These are phyloP conservation scores for Hypoxylon rickii DNA, from an alignment of 495 filamentous ascomycete species.

Conservation along the genomic window DNA sequence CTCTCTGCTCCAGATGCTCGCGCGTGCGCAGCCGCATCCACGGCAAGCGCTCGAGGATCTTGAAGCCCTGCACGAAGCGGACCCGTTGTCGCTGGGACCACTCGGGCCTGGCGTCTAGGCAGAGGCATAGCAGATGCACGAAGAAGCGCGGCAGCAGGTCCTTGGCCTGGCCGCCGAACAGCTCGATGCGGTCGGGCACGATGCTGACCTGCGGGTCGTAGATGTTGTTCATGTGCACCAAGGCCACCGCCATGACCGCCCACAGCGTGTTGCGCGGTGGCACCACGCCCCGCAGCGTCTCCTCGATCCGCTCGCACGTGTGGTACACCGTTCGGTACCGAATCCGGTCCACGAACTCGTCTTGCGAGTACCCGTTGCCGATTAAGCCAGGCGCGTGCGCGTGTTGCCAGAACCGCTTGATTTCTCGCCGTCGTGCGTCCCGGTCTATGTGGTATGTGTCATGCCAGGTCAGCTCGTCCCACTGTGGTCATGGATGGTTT, in stretches of 20 bases:
- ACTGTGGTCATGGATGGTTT: slow-evolving; percentile 6
- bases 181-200: slow-evolving; percentile 26
- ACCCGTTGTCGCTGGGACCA: background rate
- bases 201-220: slow-evolving; percentile 28
- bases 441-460: slow-evolving; percentile 22
- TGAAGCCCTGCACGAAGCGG: slow-evolving; percentile 10
- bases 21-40: slow-evolving; percentile 14
- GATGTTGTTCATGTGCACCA: slow-evolving; percentile 29
- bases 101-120: slow-evolving; percentile 6
- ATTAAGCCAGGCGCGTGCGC: background rate
- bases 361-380: background rate
- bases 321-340: slow-evolving; percentile 29
- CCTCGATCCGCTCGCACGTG: slow-evolving; percentile 16
- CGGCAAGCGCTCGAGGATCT: slow-evolving; percentile 9
- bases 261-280: slow-evolving; percentile 24
- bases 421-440: slow-evolving; percentile 8
- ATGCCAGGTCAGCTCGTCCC: slow-evolving; percentile 31
- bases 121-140: slow-evolving; percentile 20
- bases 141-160: slow-evolving; percentile 26
- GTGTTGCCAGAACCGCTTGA: slow-evolving; percentile 19
- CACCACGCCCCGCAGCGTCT: slow-evolving; percentile 6
- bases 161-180: slow-evolving; percentile 18
- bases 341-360: slow-evolving; percentile 15
- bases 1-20: background rate
- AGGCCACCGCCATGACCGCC: slow-evolving; percentile 15